These are phyloP conservation scores for Solanum tacnaense DNA, from an alignment of 257 asterid species.

Conservation along the genomic window DNA sequence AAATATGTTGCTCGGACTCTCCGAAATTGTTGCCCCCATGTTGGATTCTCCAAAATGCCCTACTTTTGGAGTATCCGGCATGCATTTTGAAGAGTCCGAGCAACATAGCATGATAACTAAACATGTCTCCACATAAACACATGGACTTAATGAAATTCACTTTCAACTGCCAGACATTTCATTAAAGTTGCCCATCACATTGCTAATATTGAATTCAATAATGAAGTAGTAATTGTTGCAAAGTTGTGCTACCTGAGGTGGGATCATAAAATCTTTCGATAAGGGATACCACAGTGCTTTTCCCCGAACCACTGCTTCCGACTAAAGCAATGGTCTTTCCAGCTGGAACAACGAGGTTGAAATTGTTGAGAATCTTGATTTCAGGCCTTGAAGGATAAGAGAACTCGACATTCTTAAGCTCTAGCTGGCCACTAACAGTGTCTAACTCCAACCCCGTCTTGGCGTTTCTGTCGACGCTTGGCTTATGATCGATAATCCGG, in stretches of 20 bases:
- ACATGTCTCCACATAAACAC: background rate
- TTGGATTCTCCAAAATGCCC: background rate
- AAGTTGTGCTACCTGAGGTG: slow-evolving; percentile 41
- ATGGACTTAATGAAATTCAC: background rate
- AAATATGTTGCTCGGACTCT: background rate
- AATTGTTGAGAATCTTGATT: slow-evolving; percentile 39
- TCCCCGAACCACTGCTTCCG: slow-evolving; percentile 91
- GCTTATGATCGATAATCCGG: slow-evolving; percentile 67
- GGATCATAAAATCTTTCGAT: slow-evolving; percentile 92
- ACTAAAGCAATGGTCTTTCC: slow-evolving; percentile 86
- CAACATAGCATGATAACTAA: background rate
- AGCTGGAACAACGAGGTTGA: slow-evolving; percentile 57
- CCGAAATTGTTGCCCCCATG: background rate
- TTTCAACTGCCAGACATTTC: background rate
- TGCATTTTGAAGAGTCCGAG: background rate
- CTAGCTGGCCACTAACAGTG: slow-evolving; percentile 55
- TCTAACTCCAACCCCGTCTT: slow-evolving; percentile 63
- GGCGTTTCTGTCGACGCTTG: slow-evolving; percentile 39
- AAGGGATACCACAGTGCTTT: slow-evolving; percentile 87
- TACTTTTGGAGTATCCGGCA: background rate
- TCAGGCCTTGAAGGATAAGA: slow-evolving; percentile 81
- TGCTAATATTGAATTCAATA: background rate
- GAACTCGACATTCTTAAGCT: slow-evolving; percentile 58
- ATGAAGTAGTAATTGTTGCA: background rate
- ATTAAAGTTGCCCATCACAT: background rate